These are phyloP conservation scores for Saccharomycopsis babjevae DNA, from an alignment of 805 yeast species.

Conservation along the genomic window DNA sequence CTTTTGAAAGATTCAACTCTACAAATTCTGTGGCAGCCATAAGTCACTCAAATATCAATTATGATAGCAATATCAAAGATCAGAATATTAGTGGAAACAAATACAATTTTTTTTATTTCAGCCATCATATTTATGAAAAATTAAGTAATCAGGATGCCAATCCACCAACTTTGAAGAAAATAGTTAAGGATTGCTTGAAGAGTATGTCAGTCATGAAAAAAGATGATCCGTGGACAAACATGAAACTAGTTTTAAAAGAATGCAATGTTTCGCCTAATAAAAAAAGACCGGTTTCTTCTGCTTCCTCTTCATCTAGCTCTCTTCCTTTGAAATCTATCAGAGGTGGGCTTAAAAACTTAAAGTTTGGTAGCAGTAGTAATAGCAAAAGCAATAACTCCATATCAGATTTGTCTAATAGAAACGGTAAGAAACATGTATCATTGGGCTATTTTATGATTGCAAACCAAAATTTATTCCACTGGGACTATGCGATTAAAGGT, in stretches of 20 bases:
- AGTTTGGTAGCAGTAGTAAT: background rate
- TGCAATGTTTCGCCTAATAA: background rate
- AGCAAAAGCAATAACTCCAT: background rate
- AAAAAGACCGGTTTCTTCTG: background rate
- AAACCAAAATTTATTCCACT: background rate
- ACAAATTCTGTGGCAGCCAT: background rate
- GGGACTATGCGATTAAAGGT: background rate
- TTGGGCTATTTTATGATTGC: background rate
- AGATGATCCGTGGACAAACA: conserved; percentile 16
- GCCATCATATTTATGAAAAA: background rate
- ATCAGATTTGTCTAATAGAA: background rate
- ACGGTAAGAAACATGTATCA: background rate
- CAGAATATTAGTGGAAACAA: background rate
- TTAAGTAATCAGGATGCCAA: background rate
- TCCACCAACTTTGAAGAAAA: conserved; percentile 10
- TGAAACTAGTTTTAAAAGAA: conserved; percentile 2
- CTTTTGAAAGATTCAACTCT: background rate
- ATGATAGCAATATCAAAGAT: conserved; percentile 1
- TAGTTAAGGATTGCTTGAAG: conserved; percentile 17
- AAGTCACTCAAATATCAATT: background rate
- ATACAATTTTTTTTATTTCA: background rate
- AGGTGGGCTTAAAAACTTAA: background rate
- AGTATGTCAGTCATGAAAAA: conserved; percentile 13
- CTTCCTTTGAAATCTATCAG: background rate
- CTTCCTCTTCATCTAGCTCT: background rate